phyloP scores from a whole-genome alignment of 176 grass and related monocot species.

The Elaeis guineensis region DNA sequence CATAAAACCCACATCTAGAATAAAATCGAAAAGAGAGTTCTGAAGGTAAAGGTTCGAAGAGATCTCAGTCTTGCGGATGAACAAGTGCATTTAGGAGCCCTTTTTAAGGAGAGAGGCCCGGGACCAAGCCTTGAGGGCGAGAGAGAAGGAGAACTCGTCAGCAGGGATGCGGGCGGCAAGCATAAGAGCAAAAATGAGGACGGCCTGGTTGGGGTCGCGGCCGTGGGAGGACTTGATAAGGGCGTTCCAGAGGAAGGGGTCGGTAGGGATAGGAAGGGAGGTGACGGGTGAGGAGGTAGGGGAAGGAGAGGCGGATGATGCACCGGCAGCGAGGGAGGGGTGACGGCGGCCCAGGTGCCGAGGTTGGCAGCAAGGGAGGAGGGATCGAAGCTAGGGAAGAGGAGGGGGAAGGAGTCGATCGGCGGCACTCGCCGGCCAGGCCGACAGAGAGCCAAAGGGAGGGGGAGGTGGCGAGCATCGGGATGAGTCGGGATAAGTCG shows the following conservation, averaged over 20 bases:
- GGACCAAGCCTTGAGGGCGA: conserved; percentile 14
- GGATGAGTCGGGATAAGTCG: too few relatives aligned
- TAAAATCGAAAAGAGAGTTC: conserved; percentile 12
- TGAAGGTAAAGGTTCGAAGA: conserved; percentile 15
- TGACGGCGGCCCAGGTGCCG: too few relatives aligned
- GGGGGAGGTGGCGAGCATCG: too few relatives aligned
- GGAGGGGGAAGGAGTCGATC: too few relatives aligned
- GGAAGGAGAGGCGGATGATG: conserved; percentile 13
- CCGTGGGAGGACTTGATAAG: conserved; percentile 4
- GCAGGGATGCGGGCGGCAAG: conserved; percentile 4
- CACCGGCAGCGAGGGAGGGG: background rate
- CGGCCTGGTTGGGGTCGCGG: background rate
- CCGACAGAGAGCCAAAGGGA: too few relatives aligned
- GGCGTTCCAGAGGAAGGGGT: conserved; percentile 16
- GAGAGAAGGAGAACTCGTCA: conserved; percentile 13
- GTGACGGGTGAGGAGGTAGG: conserved; percentile 6
- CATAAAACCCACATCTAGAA: conserved; percentile 4
- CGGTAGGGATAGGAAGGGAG: conserved; percentile 3
- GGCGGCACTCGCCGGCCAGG: too few relatives aligned
- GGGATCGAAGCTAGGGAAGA: too few relatives aligned
- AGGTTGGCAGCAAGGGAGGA: too few relatives aligned
- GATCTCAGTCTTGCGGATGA: background rate
- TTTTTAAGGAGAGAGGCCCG: background rate
- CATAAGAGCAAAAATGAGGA: conserved; percentile 20
- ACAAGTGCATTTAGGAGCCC: conserved; percentile 10